Percentiles rank a stretch among this genome's conserved stretches.
Evolutionary conservation across 1,284 basidiomycete genomes (phyloP).

Genomic region (Pseudozyma sp.): DNA sequence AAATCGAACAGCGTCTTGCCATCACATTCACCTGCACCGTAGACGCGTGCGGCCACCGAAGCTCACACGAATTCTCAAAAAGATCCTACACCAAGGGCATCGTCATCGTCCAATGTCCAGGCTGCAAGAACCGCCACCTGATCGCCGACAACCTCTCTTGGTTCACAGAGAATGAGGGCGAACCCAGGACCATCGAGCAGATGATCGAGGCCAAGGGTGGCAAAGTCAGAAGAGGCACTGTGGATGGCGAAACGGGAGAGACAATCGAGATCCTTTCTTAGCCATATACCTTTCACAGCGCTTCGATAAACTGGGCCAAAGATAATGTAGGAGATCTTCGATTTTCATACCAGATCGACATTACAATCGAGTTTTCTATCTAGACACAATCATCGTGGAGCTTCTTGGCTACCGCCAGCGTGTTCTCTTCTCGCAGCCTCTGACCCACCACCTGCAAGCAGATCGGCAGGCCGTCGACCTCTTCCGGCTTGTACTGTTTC

Average conservation of each 20-base stretch:
- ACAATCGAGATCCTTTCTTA: constrained; percentile 61
- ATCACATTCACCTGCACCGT: constrained; percentile 66
- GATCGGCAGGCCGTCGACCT: constrained; percentile 36
- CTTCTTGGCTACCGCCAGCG: constrained; percentile 41
- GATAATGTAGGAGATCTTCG: no score
- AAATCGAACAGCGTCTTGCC: constrained; percentile 59
- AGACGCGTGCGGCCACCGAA: constrained; percentile 79
- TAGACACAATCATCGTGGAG: constrained; percentile 27
- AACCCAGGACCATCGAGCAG: constrained; percentile 65
- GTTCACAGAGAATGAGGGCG: constrained; percentile 60
- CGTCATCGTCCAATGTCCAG: constrained; percentile 90
- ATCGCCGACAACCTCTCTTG: constrained; percentile 67
- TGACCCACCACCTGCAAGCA: constrained; percentile 47
- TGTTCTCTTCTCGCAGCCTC: constrained; percentile 41
- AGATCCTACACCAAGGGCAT: constrained; percentile 87
- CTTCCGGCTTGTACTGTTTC: constrained; percentile 43
- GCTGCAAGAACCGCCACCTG: constrained; percentile 81
- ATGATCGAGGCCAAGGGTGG: constrained; percentile 65
- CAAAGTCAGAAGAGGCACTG: constrained; percentile 52
- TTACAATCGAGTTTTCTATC: neutral
- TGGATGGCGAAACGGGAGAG: constrained; percentile 58
- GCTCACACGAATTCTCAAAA: constrained; percentile 87
- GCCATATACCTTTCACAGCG: no score
- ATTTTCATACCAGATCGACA: no score
- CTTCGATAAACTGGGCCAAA: no score